Base-by-base conservation (phyloP, 1,139 yeast genomes). In the Suhomyces atakaporum region DNA sequence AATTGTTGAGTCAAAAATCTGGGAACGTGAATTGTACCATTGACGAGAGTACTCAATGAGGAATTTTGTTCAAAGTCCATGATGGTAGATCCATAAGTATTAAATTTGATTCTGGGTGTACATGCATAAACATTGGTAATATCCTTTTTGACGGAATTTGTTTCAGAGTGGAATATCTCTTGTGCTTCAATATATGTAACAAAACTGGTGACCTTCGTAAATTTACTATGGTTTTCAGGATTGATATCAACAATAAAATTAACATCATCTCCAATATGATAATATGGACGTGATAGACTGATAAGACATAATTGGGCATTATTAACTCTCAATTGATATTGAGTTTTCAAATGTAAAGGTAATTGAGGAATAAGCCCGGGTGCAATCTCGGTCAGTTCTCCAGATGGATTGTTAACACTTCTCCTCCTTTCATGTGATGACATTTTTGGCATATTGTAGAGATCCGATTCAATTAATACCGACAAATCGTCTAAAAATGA, bases 211-310 rank as follows among this genome's bases (percentile, higher is more conserved):
- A 68, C 56, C 29, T 58, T 59, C 3, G 63, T 53, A 4, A 38
- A 36, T 10, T 35, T 36, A 4, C 49, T 39, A 9, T 34, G 38
- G 9, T 45, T 50, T 6, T 36, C 37, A 2, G 59, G 57, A 32
- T 46, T 51, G 15, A 56, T 43, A 31, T 63, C 58, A 7, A 49
- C 43, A 4, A 59, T 52, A 29, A 74, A 58, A 39, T 64, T 64
- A 7, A 77, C 59, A 38, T 73, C 75, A 25, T 77, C 82, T 1
- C 81, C 77, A 8, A 71, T 46, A 36, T 71, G 73, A 46, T 66
- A 77, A 41, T 69, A 69, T 1, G 75, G 68, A 43, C 73, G 71
- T 2, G 70, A 54, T n/a, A 63, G 38, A 8, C 54, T 51, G 10
- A 69, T 53, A n/a, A 52, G 44, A 44, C 77, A 70, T 19, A 70